Evolutionary conservation across 139 green algal genomes (phyloP), one percentile per base, ranked within the genome.

Genomic region (Micractinium conductrix): DNA sequence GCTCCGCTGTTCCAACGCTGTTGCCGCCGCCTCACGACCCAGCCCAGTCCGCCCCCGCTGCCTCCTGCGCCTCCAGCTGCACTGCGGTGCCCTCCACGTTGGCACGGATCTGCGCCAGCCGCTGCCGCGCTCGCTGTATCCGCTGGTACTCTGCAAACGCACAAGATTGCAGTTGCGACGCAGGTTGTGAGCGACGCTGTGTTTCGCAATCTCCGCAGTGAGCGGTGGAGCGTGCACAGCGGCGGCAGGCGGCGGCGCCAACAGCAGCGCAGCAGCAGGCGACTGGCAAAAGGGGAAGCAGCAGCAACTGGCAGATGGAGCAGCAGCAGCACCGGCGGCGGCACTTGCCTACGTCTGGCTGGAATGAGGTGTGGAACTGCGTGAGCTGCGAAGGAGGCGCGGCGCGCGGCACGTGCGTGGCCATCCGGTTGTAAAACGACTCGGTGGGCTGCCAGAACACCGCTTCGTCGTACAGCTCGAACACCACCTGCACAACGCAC

Each of bases 401-500:
- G 17, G 73, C 60, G 44, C 24, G 37, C 26, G 74, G 65, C 19
- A 40, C 42, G 74, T 88, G 78, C 0, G 58, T 72, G 33, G 75
- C 84, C 40, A 94, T 78, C 2, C 91, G 84, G 35, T 92, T 81
- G 70, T 94, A 94, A 73, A 99, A 98, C 7, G 82, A 86, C 45
- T 94, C 88, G 3, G 87, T 78, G 0, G 96, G 96, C 80, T 99
- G 93, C 63, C 84, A 92, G 83, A 99, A 96, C 28, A 98, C 93
- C 16, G 99, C 50, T 87, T 99, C 96, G 50, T 99, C 96, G 73
- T 97, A 98, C 37, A 85, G 83, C 85, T 98, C 95, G 37, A 79
- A 79, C 37, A 91, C 88, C 53, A 93, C 86, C 87, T 89, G 85
- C 81, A 43, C 1, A 37, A 9, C 12, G 22, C 26, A 55, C 24